Evolutionary conservation across 257 asterid species (phyloP).

Genomic region (Capsicum pubescens): DNA sequence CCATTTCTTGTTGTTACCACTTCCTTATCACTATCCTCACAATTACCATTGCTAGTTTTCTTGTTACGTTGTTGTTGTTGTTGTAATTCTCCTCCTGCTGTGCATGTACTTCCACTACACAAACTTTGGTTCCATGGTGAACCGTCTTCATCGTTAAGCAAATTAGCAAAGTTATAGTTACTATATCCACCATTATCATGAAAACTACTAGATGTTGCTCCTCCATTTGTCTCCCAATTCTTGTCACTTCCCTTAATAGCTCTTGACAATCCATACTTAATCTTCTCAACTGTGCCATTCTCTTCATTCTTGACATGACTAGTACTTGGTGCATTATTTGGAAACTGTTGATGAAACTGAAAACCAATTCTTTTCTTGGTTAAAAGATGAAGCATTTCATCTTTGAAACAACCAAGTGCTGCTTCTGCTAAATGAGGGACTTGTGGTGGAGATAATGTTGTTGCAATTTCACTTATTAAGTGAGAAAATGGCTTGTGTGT

Average conservation of each 20-base stretch:
- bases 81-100: background rate
- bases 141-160: conserved; percentile 8
- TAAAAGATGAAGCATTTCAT: conserved; percentile 94
- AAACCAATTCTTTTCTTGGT: conserved; percentile 78
- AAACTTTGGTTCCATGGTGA: conserved; percentile 30
- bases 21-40: conserved; percentile 20
- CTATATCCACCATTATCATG: conserved; percentile 10
- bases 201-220: background rate
- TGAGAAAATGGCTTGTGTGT: conserved; percentile 97
- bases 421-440: conserved; percentile 94
- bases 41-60: conserved; percentile 5
- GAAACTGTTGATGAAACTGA: conserved; percentile 60
- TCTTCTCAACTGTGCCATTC: conserved; percentile 30
- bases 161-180: conserved; percentile 22
- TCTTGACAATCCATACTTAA: conserved; percentile 23
- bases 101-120: conserved; percentile 28
- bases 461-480: conserved; percentile 86
- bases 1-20: conserved; percentile 24
- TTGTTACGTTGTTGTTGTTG: background rate
- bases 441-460: conserved; percentile 82
- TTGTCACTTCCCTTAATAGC: conserved; percentile 20
- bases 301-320: conserved; percentile 53
- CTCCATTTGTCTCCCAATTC: conserved; percentile 19
- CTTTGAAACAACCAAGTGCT: conserved; percentile 93
- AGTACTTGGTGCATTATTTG: conserved; percentile 30